Base-by-base conservation (phyloP, 345 rosid species). In the Durio zibethinus region DNA sequence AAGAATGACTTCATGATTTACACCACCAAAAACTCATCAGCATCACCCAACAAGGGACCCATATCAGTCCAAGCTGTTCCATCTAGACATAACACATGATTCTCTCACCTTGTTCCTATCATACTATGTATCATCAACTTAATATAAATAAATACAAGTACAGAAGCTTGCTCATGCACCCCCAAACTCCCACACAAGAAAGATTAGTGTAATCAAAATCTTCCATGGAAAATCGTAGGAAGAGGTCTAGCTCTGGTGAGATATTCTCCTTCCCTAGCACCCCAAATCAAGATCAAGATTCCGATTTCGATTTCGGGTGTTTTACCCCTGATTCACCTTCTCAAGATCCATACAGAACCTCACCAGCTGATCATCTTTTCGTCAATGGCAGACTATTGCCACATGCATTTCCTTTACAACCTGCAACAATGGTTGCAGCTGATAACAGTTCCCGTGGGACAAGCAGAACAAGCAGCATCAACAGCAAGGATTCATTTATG, bases 291-390 rank as follows among this genome's bases (percentile, higher is more conserved):
- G 85, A 80, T 8, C 81, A 62, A 36, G 84, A 85, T 63, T 82
- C 87, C 2, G 93, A 94, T 66, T 92, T 94, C 70, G 92, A 92
- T 79, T 92, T 92, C 81, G 91, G 90, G 57, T 83, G 85, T 4
- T 71, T 89, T 12, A 87, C 93, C 3, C 92, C 92, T 1, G 88
- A 85, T 59, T 91, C 92, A 16, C 89, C 91, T 33, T 86, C 89
- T 0, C 71, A 48, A 75, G 91, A 85, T 68, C 85, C 88, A 4
- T 78, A 73, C 80, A 82, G 77, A 31, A 85, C 83, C 74, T 94
- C 97, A 4, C 98, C 97, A 1, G 98, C 98, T 2, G 98, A 94
- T 77, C 94, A 86, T 63, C 89, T 94, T 40, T 94, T 94, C 80
- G 84, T 69, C 85, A 92, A 94, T 69, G 98, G 97, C 73, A 89